Evolutionary conservation across 225 moss, liverwort and hornwort species (phyloP), one percentile per base, ranked within the genome.

Genomic region (Straminergon stramineum): DNA sequence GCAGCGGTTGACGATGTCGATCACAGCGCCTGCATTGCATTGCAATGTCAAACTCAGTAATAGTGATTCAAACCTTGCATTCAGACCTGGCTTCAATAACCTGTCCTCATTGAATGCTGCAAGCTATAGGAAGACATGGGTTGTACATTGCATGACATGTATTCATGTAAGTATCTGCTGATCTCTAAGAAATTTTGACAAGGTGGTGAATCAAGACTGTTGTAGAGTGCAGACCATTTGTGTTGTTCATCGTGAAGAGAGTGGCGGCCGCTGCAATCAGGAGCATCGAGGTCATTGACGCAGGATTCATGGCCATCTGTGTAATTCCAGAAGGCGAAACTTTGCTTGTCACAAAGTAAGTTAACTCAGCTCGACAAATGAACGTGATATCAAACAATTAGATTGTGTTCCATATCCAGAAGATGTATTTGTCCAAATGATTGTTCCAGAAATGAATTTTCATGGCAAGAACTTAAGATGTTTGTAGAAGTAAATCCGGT

Each of bases 1-100:
- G 68, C 90, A 92, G 41, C 48, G 69, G 88, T 86, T 92, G 62
- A 87, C 27, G 45, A 92, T 85, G 77, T 88, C 63, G 83, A 90
- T 73, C 61, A 37, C 80, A 22, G 61, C 55, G 21, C 73, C 87
- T 58, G 60, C 61, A 39, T 60, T 87, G 87, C 82, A 61, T 58
- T 74, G 26, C 41, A 52, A 61, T 55, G 35, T 43, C 34, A 84
- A 71, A 52, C 55, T 70, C 75, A 57, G 58, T 51, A 52, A 11
- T 66, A n/a, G n/a, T 32, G 57, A 57, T 52, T 41, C 70, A 75
- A 51, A 26, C 34, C 37, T 35, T 51, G 83, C 68, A 23, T 67
- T 66, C 17, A 52, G 48, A 32, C n/a, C 45, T 39, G 70, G 39
- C 51, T 67, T 65, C 75, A 60, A 81, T 23, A 43, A 65, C 45